Base-by-base conservation (phyloP, 768 basidiomycete genomes). In the Plicaturopsis crispa region DNA sequence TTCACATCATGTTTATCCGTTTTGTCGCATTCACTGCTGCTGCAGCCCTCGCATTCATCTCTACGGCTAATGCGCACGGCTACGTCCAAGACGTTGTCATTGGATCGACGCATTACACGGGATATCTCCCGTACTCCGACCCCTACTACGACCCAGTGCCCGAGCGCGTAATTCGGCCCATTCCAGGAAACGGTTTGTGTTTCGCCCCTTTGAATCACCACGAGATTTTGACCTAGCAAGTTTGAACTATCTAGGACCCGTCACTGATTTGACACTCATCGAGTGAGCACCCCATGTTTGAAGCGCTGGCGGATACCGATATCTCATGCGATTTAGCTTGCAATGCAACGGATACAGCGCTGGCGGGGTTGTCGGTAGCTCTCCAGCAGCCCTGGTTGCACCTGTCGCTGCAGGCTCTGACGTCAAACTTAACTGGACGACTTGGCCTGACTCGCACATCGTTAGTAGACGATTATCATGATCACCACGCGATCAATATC, bases 341-440 rank as follows among this genome's bases (percentile, higher is more conserved):
- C 60, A 61, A 26, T 60, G 56, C 49, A 56, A 57, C 38, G 59
- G 60, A 4, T 55, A 43, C 22, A 39, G 48, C 12, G 59, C 40
- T 8, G 60, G 52, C 12, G 54, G 56, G 12, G 46, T 50, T 13
- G 26, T 51, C 18, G 62, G 61, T 16, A 60, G 61, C n/a, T 49
- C 54, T 3, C 66, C 68, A 17, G 65, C 65, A 5, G 56, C 65
- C 3, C 45, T 69, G 17, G 55, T 51, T 39, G 66, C 60, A 5
- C 66, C 65, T 4, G 57, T 66, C n/a, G 57, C 64, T 3, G 62
- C 69, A 8, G 69, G 67, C 7, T 56, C 59, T 11, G 47, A 53
- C 19, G 49, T 70, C 19, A 51, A 55, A 13, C 50, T 70, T 28
- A 65, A 69, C 52, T 70, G 65, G 66, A 68, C 48, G 3, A 52